Evolutionary conservation across 2,329 filamentous ascomycete genomes (phyloP).

Genomic region (Alternaria hordeiaustralica): DNA sequence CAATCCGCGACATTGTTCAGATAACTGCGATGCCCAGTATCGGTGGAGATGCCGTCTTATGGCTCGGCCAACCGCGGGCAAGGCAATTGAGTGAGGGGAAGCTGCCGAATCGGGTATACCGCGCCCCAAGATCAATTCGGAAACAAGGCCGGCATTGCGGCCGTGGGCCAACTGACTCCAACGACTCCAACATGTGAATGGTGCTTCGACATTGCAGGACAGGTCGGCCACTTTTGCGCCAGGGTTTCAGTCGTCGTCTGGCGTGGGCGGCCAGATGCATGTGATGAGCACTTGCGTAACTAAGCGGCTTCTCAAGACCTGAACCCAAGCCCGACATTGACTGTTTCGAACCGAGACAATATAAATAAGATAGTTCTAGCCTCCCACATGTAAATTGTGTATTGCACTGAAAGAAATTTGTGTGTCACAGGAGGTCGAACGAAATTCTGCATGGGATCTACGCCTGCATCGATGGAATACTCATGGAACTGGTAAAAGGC

Average conservation of each 20-base stretch:
- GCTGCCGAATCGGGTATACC: conserved; percentile 26
- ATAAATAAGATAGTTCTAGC: background rate
- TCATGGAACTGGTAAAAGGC: background rate
- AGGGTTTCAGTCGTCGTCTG: conserved; percentile 4
- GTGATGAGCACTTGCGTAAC: background rate
- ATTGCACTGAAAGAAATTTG: background rate
- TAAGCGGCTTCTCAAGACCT: background rate
- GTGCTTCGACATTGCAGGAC: background rate
- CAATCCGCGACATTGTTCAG: conserved; percentile 29
- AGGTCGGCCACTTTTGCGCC: conserved; percentile 2
- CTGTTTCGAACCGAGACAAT: background rate
- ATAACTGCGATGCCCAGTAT: background rate
- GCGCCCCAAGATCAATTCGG: conserved; percentile 10
- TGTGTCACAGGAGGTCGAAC: background rate
- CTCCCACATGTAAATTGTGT: background rate
- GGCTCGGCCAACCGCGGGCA: conserved; percentile 23
- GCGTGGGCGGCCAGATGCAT: background rate
- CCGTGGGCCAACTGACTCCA: background rate
- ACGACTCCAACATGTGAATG: background rate
- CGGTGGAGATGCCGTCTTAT: conserved; percentile 2
- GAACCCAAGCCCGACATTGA: background rate
- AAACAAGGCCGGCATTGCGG: conserved; percentile 19
- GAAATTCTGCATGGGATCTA: background rate
- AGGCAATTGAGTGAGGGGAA: conserved; percentile 37
- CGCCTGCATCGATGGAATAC: background rate